A percentile compares a stretch with the other conserved stretches of the same genome.
Conservation (phyloP, 345 rosid genomes). For the Citrus maxima region DNA sequence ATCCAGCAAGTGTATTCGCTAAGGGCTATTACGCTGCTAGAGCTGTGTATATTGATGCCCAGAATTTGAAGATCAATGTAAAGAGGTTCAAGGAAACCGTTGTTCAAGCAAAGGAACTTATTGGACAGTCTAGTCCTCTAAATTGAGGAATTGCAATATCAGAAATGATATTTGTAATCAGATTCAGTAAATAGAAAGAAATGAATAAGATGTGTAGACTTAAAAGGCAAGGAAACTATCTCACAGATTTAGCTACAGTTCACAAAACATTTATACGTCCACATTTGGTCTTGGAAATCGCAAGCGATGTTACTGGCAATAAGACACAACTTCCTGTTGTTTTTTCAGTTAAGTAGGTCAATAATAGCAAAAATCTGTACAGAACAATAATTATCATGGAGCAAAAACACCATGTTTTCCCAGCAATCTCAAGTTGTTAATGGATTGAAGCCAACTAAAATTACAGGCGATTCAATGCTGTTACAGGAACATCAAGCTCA, state of each 20-base stretch:
- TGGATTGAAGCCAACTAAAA: background rate
- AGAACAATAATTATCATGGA: background rate
- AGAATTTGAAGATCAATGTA: constrained; percentile 29
- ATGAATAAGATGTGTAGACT: background rate
- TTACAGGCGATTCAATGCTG: background rate
- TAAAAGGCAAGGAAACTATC: background rate
- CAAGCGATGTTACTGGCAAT: background rate
- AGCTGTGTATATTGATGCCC: constrained; percentile 29
- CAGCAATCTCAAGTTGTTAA: background rate
- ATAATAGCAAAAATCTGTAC: background rate
- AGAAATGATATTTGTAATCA: background rate
- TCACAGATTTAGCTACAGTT: background rate
- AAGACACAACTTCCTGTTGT: background rate
- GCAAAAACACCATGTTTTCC: background rate
- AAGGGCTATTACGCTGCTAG: constrained; percentile 28
- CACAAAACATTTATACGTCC: background rate
- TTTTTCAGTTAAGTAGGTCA: background rate
- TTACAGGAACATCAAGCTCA: background rate
- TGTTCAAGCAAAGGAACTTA: constrained; percentile 24
- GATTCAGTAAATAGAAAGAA: background rate
- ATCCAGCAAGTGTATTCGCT: constrained; percentile 19
- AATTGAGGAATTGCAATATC: background rate
- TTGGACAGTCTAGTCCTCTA: background rate
- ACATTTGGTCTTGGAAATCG: background rate
- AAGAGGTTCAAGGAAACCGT: constrained; percentile 29